phyloP scores from a whole-genome alignment of 768 basidiomycete species.

The Albatrellus ellisii region DNA sequence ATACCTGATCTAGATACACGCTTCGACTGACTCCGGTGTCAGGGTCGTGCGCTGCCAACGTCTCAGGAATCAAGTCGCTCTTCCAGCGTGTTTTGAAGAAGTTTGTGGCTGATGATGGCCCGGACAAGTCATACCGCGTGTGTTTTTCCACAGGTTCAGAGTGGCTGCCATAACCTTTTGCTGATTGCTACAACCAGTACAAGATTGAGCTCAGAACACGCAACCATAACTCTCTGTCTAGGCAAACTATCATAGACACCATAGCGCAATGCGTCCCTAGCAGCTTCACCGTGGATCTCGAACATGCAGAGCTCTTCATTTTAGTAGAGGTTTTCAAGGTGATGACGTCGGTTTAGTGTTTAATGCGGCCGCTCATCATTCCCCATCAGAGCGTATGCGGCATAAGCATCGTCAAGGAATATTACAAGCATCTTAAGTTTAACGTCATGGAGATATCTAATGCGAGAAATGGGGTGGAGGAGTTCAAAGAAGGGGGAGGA shows the following conservation, averaged over 20 bases:
- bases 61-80: conserved; percentile 53
- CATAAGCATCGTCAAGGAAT: conserved; percentile 59
- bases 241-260: conserved; percentile 46
- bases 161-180: neutral
- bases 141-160: conserved; percentile 3
- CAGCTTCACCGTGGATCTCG: conserved; percentile 53
- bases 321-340: conserved; percentile 82
- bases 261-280: conserved; percentile 61
- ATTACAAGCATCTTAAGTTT: conserved; percentile 61
- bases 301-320: conserved; percentile 57
- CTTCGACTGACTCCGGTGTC: conserved; percentile 64
- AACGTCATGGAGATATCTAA: conserved; percentile 63
- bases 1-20: conserved; percentile 33
- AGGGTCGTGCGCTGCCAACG: conserved; percentile 51
- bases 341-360: neutral
- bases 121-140: conserved; percentile 36
- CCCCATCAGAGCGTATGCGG: conserved; percentile 57
- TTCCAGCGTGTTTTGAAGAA: conserved; percentile 39
- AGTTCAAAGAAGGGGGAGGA: conserved; percentile 21
- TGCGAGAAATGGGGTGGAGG: conserved; percentile 25
- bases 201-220: conserved; percentile 68
- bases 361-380: neutral
- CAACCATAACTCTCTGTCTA: conserved; percentile 60
- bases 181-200: conserved; percentile 36
- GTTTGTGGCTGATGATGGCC: conserved; percentile 36